These are phyloP conservation scores for Trichoderma gracile DNA, from an alignment of 2,329 filamentous ascomycete species.

Conservation along the genomic window DNA sequence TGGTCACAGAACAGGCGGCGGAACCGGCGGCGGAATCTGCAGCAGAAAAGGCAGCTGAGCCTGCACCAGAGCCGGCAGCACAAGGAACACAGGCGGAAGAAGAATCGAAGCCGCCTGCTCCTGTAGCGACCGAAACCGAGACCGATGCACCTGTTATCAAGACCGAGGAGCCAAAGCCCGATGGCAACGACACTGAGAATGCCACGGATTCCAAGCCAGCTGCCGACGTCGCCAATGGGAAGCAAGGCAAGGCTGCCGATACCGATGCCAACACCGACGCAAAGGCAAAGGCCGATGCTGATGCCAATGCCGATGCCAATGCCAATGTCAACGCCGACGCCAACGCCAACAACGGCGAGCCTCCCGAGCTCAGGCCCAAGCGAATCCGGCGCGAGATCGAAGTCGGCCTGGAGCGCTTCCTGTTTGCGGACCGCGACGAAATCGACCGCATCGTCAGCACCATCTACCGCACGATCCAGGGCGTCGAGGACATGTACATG, in stretches of 20 bases:
- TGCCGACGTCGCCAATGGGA: slow-evolving; percentile 30
- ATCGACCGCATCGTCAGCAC: slow-evolving; percentile 82
- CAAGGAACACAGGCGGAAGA: slow-evolving; percentile 13
- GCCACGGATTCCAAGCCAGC: slow-evolving; percentile 25
- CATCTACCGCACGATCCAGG: slow-evolving; percentile 80
- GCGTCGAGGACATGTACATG: slow-evolving; percentile 81
- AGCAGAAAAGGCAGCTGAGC: not conserved
- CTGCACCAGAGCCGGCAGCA: slow-evolving; percentile 14
- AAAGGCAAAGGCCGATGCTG: not conserved
- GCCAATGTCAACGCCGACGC: not conserved
- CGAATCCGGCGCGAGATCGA: slow-evolving; percentile 68
- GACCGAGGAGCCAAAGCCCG: slow-evolving; percentile 27
- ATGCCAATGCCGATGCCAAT: too few species aligned
- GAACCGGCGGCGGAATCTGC: slow-evolving; percentile 15
- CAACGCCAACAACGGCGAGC: not conserved
- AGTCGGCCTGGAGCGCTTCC: slow-evolving; percentile 74
- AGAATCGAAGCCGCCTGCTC: slow-evolving; percentile 12
- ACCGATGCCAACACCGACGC: not conserved
- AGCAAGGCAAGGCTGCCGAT: not conserved
- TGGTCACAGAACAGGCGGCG: not conserved
- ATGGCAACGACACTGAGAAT: not conserved
- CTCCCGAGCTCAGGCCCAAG: slow-evolving; percentile 52
- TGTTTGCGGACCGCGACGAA: slow-evolving; percentile 66
- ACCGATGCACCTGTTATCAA: slow-evolving; percentile 31
- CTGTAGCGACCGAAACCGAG: slow-evolving; percentile 24